Evolutionary conservation across 768 basidiomycete species (phyloP).

Genomic region (Suillus luteus): DNA sequence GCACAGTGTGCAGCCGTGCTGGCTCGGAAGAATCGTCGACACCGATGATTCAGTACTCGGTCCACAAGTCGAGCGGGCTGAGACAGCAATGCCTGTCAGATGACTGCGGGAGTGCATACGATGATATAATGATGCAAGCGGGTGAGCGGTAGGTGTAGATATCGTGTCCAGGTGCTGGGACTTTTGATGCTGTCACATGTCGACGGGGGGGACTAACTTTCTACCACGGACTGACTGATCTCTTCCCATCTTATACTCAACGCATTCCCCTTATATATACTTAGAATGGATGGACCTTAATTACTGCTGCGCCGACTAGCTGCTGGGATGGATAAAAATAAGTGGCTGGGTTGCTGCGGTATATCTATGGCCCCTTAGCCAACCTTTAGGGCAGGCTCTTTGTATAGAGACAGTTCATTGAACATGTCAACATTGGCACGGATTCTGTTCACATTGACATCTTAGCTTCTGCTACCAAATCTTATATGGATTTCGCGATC

Average conservation of each 20-base stretch:
- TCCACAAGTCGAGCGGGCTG: conserved; percentile 48
- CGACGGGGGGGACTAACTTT: conserved; percentile 6
- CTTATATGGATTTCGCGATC: too few species aligned
- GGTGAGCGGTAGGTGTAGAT: conserved; percentile 24
- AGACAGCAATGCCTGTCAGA: conserved; percentile 56
- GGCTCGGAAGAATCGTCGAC: conserved; percentile 56
- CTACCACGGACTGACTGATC: conserved; percentile 11
- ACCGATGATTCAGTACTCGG: conserved; percentile 52
- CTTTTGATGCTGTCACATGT: conserved; percentile 28
- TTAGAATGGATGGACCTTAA: conserved; percentile 11
- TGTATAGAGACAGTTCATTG: too few species aligned
- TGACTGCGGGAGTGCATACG: conserved; percentile 45
- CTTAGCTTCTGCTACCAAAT: too few species aligned
- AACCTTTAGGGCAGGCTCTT: too few species aligned
- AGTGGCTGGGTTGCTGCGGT: not conserved
- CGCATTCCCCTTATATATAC: conserved; percentile 12
- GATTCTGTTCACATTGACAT: too few species aligned
- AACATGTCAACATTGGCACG: too few species aligned
- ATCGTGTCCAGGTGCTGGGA: not conserved
- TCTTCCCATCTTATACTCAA: conserved; percentile 12
- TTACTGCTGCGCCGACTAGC: conserved; percentile 5
- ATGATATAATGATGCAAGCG: conserved; percentile 48
- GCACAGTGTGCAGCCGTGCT: conserved; percentile 49
- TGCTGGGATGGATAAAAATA: not conserved
- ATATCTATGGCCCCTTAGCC: not conserved